Base-by-base conservation (phyloP, 371 early-diverging fungal species). In the Nematocida displodere region DNA sequence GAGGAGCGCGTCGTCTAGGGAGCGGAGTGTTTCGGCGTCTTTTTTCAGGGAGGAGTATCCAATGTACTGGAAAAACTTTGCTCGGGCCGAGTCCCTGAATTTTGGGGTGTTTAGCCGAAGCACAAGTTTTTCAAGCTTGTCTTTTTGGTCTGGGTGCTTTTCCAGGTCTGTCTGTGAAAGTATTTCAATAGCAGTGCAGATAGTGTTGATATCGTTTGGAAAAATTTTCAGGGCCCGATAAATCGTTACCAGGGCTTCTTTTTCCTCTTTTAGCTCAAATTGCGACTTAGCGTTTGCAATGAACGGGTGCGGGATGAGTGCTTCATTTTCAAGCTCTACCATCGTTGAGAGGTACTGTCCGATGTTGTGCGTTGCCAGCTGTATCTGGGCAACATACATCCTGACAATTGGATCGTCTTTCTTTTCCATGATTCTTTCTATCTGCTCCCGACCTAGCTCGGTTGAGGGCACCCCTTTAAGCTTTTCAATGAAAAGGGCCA, bases 211-310 rank as follows among this genome's bases (percentile, higher is more conserved):
- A 24, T 71, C 75, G 8, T 71, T 20, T n/a, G 61, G 59, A 36
- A 61, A 71, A 2, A 56, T 4, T 5, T 8, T 2, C 20, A 71
- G 24, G 1, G 48, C 75, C 34, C 46, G 56, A 3, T 58, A 20
- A 1, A 71, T 13, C 2, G 62, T 71, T 13, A 20, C 40, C 2
- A 61, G 4, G 11, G 61, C 44, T 31, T 71, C 75, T 61, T 71
- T 47, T 15, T 71, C 24, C 75, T 71, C 75, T 22, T 36, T 13
- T n/a, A 71, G 15, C 2, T 28, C 28, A 53, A 36, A 59, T 54
- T 71, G 75, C 11, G 48, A 48, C 47, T 71, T 71, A 11, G 63
- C 33, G 40, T 61, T 71, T 3, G 48, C 42, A 47, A 71, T 71
- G 39, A 48, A 71, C 2, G 75, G 62, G 4, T 49, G 75, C 26